Evolutionary conservation across 805 yeast species (phyloP), one percentile per base, ranked within the genome.

Genomic region (Candida boleticola): DNA sequence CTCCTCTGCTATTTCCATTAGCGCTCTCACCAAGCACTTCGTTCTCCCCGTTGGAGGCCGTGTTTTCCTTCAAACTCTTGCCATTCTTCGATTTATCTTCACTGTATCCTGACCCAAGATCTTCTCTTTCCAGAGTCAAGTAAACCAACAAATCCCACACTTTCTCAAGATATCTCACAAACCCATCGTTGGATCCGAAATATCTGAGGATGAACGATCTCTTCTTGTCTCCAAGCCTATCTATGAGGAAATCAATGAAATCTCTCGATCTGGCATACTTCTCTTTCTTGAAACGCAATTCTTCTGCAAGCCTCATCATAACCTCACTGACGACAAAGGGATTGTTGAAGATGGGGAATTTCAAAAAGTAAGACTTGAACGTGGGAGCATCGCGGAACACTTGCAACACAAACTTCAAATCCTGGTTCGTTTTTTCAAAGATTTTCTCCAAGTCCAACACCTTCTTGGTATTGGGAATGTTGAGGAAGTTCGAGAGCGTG

Each of bases 121-220:
- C 29, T 5, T 45, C 41, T 1, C 39, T 32, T 7, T 44, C 34
- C 16, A 30, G 36, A 21, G 46, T 47, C 36, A 60, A 37, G 37
- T 46, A 51, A 16, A 40, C 46, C 37, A 62, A 52, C 19, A 61
- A 48, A 22, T 52, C 61, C 56, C 56, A 54, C 4, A 61, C 39
- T 40, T 51, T 54, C 21, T 49, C 55, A 6, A 51, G 34, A 36
- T 63, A 62, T 25, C 51, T 27, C 5, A 39, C 29, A 36, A 60
- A 47, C 14, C 54, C 53, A 13, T 60, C 62, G 20, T 36, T 43
- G 27, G 59, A 54, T 2, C 68, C 68, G 45, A 58, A 62, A 43
- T 51, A 53, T 19, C 40, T 30, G 34, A 57, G 47, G 4, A 53
- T 43, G 26, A 60, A 46, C n/a, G 51, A 22, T 50, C 52, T 51